Conservation (phyloP, 2,329 filamentous ascomycete species). For the Alternaria sp. region DNA sequence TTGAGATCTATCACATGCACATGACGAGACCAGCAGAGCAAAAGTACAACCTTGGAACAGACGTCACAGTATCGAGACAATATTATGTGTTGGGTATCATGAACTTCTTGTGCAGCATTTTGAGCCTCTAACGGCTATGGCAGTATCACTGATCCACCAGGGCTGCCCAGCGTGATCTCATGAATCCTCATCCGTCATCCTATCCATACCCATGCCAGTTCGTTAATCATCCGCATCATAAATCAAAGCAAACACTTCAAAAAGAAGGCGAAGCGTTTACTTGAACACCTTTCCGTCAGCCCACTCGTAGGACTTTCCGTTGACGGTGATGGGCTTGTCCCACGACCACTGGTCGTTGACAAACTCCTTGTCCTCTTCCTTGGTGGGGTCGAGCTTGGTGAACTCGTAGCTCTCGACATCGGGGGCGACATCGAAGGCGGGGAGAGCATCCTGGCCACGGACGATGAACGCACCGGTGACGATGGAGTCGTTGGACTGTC, state of each 20-base stretch:
- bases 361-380: constrained; percentile 82
- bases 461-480: constrained; percentile 94
- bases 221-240: constrained; percentile 46
- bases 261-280: constrained; percentile 62
- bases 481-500: constrained; percentile 84
- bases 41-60: background rate
- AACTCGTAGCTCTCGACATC: constrained; percentile 97
- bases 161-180: constrained; percentile 30
- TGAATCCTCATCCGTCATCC: constrained; percentile 32
- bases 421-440: constrained; percentile 95
- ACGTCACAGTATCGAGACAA: constrained; percentile 1
- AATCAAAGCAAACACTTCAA: constrained; percentile 26
- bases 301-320: constrained; percentile 88
- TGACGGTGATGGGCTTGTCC: constrained; percentile 80
- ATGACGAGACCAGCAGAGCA: background rate
- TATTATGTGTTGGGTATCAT: constrained; percentile 25
- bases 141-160: constrained; percentile 35
- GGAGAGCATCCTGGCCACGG: constrained; percentile 84
- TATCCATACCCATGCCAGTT: constrained; percentile 39
- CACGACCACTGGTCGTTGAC: constrained; percentile 89
- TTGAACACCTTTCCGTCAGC: constrained; percentile 99
- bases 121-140: constrained; percentile 33
- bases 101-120: constrained; percentile 36
- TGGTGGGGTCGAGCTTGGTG: constrained; percentile 91
- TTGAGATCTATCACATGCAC: background rate